phyloP scores from a whole-genome alignment of 2,329 filamentous ascomycete genomes.

The Clarireedia sp. region DNA sequence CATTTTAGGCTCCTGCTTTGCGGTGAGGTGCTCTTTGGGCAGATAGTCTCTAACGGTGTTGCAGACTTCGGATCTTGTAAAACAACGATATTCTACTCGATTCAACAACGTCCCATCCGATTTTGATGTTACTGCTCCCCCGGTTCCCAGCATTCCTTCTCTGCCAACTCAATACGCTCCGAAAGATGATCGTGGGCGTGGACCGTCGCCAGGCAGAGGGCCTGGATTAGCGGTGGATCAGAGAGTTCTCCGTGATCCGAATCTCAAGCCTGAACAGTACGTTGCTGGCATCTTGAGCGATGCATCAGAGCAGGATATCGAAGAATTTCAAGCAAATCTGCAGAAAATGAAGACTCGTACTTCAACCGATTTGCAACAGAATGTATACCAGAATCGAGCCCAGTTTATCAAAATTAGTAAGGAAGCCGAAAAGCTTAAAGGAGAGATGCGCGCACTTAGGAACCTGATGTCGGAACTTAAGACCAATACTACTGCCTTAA shows the following conservation, averaged over 20 bases:
- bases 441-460: conserved; percentile 84
- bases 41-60: conserved; percentile 7
- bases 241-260: conserved; percentile 71
- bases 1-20: background rate
- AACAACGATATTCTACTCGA: conserved; percentile 86
- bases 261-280: conserved; percentile 73
- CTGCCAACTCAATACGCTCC: conserved; percentile 44
- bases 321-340: conserved; percentile 26
- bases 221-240: conserved; percentile 64
- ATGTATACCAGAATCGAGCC: conserved; percentile 91
- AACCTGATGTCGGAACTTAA: conserved; percentile 92
- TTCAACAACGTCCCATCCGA: conserved; percentile 72
- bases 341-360: conserved; percentile 26
- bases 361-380: conserved; percentile 74
- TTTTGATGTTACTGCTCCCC: conserved; percentile 56
- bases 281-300: conserved; percentile 35
- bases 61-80: conserved; percentile 73
- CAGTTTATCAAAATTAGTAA: conserved; percentile 99
- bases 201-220: conserved; percentile 29
- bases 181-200: conserved; percentile 19
- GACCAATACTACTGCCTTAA: conserved; percentile 60
- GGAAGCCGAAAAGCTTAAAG: conserved; percentile 95
- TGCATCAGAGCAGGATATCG: conserved; percentile 29
- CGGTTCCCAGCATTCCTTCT: conserved; percentile 66
- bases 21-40: background rate